Evolutionary conservation across 2,329 filamentous ascomycete genomes (phyloP), one percentile per base, ranked within the genome.

Genomic region (Alternaria longipes): DNA sequence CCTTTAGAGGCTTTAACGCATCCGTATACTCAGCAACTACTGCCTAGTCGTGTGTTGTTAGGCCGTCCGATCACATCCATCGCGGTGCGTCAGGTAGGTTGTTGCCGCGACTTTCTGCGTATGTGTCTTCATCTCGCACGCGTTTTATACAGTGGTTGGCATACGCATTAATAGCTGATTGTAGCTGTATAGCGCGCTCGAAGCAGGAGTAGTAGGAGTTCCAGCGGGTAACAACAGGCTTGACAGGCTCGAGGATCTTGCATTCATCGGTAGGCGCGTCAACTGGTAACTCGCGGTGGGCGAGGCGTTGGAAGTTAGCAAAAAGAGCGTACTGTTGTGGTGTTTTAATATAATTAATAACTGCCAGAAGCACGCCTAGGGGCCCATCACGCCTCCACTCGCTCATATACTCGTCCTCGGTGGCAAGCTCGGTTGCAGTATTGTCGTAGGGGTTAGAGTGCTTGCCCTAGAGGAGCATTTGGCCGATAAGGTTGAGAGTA

Each of bases 401-500:
- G 5, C 34, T 38, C 8, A 38, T 38, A 38, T n/a, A 38, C 34
- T 8, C 6, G 6, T 5, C 8, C 8, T 38, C 8, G n/a, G 5
- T 16, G 3, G 6, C n/a, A 38, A n/a, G 6, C 34, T 38, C 6
- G 7, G 14, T 16, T 3, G 16, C 2, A n/a, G 6, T 8, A 18
- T 38, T 38, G 7, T 38, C 6, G 6, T 38, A 38, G 6, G 16
- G 7, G 5, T 4, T 5, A 5, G 4, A 2, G 6, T 38, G n/a
- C 7, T 38, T 6, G 5, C 46, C 55, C 26, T 18, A 54, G 16
- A 61, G 38, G 14, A 56, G 34, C 6, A 26, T 45, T 18, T 56
- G 51, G 18, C 59, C 38, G n/a, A 58, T 58, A 26, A 62, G 59
- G 36, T 62, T 62, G n/a, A 62, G 26, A 7, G 44, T 62, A 38